Conservation (phyloP, 1,284 basidiomycete genomes). For the Moesziomyces parantarcticus region DNA sequence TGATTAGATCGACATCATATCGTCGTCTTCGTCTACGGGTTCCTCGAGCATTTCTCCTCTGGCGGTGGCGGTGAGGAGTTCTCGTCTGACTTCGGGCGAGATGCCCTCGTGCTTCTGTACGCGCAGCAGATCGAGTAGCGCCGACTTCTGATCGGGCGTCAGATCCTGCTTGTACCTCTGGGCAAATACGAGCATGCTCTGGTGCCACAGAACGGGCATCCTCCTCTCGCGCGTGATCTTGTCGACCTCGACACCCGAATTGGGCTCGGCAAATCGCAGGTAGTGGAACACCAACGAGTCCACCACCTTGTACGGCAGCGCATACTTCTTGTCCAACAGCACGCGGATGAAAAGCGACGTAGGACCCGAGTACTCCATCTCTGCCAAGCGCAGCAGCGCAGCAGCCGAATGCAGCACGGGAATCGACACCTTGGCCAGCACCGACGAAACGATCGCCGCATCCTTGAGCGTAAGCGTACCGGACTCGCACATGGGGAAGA, state of each 20-base stretch:
- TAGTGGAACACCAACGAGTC: slow-evolving; percentile 98
- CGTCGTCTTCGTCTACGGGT: slow-evolving; percentile 57
- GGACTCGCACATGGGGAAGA: slow-evolving; percentile 89
- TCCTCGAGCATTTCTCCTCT: slow-evolving; percentile 69
- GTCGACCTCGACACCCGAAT: slow-evolving; percentile 62
- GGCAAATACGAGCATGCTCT: slow-evolving; percentile 91
- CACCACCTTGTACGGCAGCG: slow-evolving; percentile 96
- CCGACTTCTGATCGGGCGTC: slow-evolving; percentile 96
- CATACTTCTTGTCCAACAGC: slow-evolving; percentile 96
- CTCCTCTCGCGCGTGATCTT: slow-evolving; percentile 54
- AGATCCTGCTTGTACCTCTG: slow-evolving; percentile 98
- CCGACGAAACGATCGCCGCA: slow-evolving; percentile 91
- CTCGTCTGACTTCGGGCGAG: slow-evolving; percentile 87
- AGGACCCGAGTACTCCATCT: slow-evolving; percentile 95
- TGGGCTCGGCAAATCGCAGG: slow-evolving; percentile 79
- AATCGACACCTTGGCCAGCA: slow-evolving; percentile 89
- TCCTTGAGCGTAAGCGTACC: slow-evolving; percentile 89
- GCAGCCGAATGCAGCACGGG: slow-evolving; percentile 97
- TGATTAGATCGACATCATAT: slow-evolving; percentile 54
- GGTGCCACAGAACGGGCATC: slow-evolving; percentile 94
- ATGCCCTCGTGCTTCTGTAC: slow-evolving; percentile 89
- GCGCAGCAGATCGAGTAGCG: slow-evolving; percentile 90
- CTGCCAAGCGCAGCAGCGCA: slow-evolving; percentile 88
- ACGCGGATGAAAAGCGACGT: slow-evolving; percentile 98
- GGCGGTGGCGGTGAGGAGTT: slow-evolving; percentile 73